Evolutionary conservation across 768 basidiomycete genomes (phyloP).

Genomic region (Arthromyces matolae): DNA sequence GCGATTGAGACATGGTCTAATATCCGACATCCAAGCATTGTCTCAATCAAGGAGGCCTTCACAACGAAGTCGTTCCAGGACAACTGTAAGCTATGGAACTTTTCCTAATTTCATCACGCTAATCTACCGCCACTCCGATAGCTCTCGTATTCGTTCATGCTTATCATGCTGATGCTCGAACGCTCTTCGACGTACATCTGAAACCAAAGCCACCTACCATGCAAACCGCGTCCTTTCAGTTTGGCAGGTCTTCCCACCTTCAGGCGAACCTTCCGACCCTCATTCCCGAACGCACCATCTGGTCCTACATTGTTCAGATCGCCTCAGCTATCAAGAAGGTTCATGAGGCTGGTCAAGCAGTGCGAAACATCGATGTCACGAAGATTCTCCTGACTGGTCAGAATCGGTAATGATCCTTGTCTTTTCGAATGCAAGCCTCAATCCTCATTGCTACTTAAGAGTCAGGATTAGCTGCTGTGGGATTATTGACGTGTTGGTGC

Average conservation of each 20-base stretch:
- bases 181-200: conserved; percentile 76
- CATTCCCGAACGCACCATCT: conserved; percentile 78
- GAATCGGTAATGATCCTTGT: conserved; percentile 56
- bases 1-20: conserved; percentile 84
- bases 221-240: conserved; percentile 17
- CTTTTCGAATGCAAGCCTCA: not conserved
- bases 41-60: conserved; percentile 86
- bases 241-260: conserved; percentile 21
- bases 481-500: conserved; percentile 79
- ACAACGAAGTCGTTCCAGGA: conserved; percentile 92
- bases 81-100: conserved; percentile 59
- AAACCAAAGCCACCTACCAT: conserved; percentile 44
- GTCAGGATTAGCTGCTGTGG: conserved; percentile 86
- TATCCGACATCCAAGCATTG: conserved; percentile 82
- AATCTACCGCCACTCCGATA: conserved; percentile 25
- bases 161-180: conserved; percentile 81
- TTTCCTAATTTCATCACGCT: not conserved
- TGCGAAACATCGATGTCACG: conserved; percentile 78
- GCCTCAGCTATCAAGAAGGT: conserved; percentile 82
- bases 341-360: conserved; percentile 77
- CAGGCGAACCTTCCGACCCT: conserved; percentile 23
- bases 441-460: conserved; percentile 32
- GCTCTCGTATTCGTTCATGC: conserved; percentile 91
- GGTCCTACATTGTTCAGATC: conserved; percentile 92
- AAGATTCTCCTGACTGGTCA: conserved; percentile 88